These are phyloP conservation scores for Akanthomyces muscarius DNA, from an alignment of 2,329 filamentous ascomycete species.

Conservation along the genomic window DNA sequence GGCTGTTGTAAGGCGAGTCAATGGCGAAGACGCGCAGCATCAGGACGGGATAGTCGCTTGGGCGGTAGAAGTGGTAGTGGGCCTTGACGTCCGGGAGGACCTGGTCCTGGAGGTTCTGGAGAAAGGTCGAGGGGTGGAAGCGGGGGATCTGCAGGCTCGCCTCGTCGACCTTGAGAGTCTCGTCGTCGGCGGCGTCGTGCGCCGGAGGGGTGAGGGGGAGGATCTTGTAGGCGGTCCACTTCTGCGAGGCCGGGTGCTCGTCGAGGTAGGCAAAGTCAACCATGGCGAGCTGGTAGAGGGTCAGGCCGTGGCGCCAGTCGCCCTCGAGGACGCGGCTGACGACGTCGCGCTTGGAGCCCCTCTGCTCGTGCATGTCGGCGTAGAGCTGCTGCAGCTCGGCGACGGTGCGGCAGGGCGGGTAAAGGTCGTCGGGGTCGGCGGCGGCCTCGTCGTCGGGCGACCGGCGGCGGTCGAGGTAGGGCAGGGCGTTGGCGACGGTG, in stretches of 20 bases:
- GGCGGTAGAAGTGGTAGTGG: constrained; percentile 76
- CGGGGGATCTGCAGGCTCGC: constrained; percentile 56
- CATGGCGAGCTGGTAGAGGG: constrained; percentile 64
- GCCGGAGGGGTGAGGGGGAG: constrained; percentile 44
- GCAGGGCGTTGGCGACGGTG: constrained; percentile 53
- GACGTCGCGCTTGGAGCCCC: constrained; percentile 60
- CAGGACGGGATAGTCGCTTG: constrained; percentile 62
- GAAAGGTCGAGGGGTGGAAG: constrained; percentile 76
- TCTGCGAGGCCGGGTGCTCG: constrained; percentile 59
- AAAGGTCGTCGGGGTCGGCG: constrained; percentile 59
- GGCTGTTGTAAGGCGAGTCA: constrained; percentile 74
- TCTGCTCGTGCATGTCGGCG: constrained; percentile 52
- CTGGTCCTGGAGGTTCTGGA: constrained; percentile 70
- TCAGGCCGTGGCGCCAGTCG: constrained; percentile 64
- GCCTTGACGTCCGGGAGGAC: constrained; percentile 76
- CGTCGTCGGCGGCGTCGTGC: constrained; percentile 33
- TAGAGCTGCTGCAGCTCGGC: constrained; percentile 66
- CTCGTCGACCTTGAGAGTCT: constrained; percentile 39
- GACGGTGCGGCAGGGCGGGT: constrained; percentile 62
- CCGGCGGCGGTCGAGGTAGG: constrained; percentile 29
- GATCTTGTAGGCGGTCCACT: constrained; percentile 61
- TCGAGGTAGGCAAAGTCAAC: constrained; percentile 64
- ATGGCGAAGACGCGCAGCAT: constrained; percentile 75
- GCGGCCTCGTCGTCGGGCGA: constrained; percentile 44
- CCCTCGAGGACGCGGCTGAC: constrained; percentile 61